A percentile compares a stretch with the other conserved stretches of the same genome.
Conservation (phyloP, 331 rosid genomes). For the Spiraea crenata region DNA sequence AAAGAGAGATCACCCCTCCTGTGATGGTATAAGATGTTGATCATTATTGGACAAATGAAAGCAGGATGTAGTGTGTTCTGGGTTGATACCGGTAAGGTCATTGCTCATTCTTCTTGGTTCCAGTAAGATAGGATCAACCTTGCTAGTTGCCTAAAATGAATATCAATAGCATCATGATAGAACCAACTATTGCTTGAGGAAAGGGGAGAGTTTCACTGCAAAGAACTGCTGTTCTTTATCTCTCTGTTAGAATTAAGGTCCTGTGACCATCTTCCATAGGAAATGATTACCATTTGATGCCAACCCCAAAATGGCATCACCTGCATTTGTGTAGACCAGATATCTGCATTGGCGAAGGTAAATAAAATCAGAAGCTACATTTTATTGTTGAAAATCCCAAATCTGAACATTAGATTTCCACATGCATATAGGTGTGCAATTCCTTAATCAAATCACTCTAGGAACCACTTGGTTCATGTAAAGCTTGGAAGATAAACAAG, state of each 20-base stretch:
- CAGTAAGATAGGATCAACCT: conserved; percentile 33
- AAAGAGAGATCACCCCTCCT: conserved; percentile 37
- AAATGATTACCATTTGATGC: conserved; percentile 34
- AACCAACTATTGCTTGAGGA: not conserved
- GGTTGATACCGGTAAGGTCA: conserved; percentile 5
- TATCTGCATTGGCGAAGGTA: conserved; percentile 33
- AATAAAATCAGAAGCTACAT: conserved; percentile 14
- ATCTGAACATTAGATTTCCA: not conserved
- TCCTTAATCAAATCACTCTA: too few species aligned
- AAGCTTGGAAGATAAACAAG: not conserved
- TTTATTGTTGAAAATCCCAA: not conserved
- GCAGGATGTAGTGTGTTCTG: conserved; percentile 22
- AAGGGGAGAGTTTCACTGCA: not conserved
- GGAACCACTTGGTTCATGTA: not conserved
- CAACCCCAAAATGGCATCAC: conserved; percentile 43
- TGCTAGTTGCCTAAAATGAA: conserved; percentile 35
- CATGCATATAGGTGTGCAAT: too few species aligned
- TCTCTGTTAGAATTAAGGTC: conserved; percentile 18
- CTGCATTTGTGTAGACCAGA: conserved; percentile 35
- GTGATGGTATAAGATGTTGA: conserved; percentile 45
- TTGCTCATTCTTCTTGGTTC: conserved; percentile 35
- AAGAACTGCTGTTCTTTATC: conserved; percentile 24
- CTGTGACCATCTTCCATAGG: conserved; percentile 48
- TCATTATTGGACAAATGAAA: conserved; percentile 38
- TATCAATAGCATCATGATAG: not conserved